phyloP scores from a whole-genome alignment of 108 stramenopile species.

The Cyclostephanos invisitatus region DNA sequence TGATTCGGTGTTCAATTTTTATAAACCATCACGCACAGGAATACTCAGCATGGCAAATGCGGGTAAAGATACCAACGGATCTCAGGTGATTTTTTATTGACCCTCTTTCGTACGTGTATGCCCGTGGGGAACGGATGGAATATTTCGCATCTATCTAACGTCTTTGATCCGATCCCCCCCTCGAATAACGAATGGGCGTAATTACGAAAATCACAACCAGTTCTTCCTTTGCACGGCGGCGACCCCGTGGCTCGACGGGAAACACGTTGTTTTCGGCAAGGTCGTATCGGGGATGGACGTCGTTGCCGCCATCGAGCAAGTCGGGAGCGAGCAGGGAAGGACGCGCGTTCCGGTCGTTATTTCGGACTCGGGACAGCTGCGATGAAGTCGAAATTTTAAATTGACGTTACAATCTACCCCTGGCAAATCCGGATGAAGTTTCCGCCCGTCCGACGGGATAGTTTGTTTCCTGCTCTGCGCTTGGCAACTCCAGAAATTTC shows the following conservation, averaged over 20 bases:
- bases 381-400: constrained; percentile 16
- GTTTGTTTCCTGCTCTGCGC: too few relatives aligned
- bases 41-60: constrained; percentile 94
- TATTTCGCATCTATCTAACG: too few relatives aligned
- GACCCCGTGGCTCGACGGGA: constrained; percentile 94
- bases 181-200: too few relatives aligned
- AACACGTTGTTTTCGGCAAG: constrained; percentile 97
- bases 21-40: constrained; percentile 26
- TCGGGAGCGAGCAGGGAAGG: constrained; percentile 82
- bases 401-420: too few relatives aligned
- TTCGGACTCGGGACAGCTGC: constrained; percentile 83
- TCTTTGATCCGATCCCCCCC: too few relatives aligned
- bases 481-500: too few relatives aligned
- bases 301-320: constrained; percentile 90
- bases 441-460: too few relatives aligned
- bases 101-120: neutral
- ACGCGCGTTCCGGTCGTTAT: constrained; percentile 83
- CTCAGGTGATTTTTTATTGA: constrained; percentile 8
- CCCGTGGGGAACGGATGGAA: neutral
- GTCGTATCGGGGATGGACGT: constrained; percentile 88
- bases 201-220: constrained; percentile 42
- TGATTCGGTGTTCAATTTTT: neutral
- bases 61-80: constrained; percentile 94
- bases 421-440: too few relatives aligned
- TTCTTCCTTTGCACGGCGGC: constrained; percentile 96